Evolutionary conservation across 2,329 filamentous ascomycete species (phyloP).

Genomic region (Trichoderma semiorbis): DNA sequence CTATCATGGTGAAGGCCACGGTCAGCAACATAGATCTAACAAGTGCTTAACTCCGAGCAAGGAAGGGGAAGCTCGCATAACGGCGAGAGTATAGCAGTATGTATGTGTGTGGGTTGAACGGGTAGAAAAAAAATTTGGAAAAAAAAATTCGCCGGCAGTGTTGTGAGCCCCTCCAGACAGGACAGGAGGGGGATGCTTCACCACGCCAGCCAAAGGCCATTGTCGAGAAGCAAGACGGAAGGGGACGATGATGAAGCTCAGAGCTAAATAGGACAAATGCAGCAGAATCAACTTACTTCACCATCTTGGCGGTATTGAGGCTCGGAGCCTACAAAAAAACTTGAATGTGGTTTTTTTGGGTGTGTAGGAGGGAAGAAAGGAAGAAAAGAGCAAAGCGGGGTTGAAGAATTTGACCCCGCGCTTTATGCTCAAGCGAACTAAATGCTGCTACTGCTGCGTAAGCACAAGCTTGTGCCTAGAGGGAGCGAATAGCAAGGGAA

Average conservation of each 20-base stretch:
- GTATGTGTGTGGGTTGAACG: not conserved
- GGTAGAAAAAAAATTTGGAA: not conserved
- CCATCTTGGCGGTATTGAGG: conserved; percentile 90
- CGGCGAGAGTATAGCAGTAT: not conserved
- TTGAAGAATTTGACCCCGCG: conserved; percentile 43
- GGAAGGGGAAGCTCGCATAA: not conserved
- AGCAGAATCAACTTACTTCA: conserved; percentile 74
- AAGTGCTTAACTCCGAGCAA: conserved; percentile 20
- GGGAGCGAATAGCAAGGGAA: conserved; percentile 9
- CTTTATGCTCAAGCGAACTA: conserved; percentile 30
- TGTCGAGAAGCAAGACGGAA: not conserved
- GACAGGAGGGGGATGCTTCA: conserved; percentile 11
- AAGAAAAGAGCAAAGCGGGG: conserved; percentile 44
- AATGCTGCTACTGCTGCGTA: conserved; percentile 11
- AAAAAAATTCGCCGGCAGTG: not conserved
- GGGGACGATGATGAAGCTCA: conserved; percentile 7
- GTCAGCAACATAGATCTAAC: conserved; percentile 12
- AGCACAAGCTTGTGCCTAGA: conserved; percentile 12
- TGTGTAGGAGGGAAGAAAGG: conserved; percentile 29
- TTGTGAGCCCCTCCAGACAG: not conserved
- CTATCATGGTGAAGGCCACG: conserved; percentile 49
- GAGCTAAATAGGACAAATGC: not conserved
- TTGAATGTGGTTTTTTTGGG: conserved; percentile 30
- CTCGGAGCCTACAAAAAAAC: conserved; percentile 40
- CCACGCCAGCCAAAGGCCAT: not conserved